phyloP scores from a whole-genome alignment of 1,284 basidiomycete species.

The Moniliophthora roreri region DNA sequence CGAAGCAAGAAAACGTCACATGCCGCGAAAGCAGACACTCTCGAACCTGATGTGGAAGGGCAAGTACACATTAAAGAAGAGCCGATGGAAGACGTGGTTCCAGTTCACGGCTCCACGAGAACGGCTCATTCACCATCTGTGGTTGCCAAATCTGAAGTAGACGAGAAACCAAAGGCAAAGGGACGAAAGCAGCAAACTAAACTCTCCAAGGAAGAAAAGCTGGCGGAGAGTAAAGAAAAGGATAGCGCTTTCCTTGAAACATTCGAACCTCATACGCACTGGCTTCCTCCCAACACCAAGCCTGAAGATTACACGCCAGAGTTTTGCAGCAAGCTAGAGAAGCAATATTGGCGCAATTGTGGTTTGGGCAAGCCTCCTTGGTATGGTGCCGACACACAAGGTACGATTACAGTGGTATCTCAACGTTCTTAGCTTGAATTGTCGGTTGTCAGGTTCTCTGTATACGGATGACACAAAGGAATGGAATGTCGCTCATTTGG shows the following conservation, averaged over 20 bases:
- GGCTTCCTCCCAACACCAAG: constrained; percentile 75
- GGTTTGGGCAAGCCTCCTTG: constrained; percentile 85
- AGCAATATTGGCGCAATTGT: constrained; percentile 91
- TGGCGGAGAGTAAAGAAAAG: constrained; percentile 51
- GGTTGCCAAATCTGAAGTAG: constrained; percentile 19
- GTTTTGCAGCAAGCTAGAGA: constrained; percentile 86
- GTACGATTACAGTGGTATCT: constrained; percentile 48
- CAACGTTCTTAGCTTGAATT: constrained; percentile 5
- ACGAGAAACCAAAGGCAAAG: constrained; percentile 38
- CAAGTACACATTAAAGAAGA: constrained; percentile 41
- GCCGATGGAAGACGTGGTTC: constrained; percentile 29
- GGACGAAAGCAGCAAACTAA: constrained; percentile 47
- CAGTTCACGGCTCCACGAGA: constrained; percentile 16
- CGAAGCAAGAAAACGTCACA: constrained; percentile 36
- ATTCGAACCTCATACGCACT: constrained; percentile 71
- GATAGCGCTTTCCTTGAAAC: constrained; percentile 66
- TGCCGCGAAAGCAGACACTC: constrained; percentile 26
- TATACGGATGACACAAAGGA: constrained; percentile 79
- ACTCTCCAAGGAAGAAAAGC: constrained; percentile 50
- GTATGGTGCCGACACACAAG: constrained; percentile 97
- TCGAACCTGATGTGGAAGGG: constrained; percentile 32
- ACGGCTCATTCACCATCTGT: constrained; percentile 11
- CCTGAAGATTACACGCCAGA: constrained; percentile 80
- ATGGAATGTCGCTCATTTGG: constrained; percentile 94
- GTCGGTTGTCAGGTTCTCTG: constrained; percentile 66